These are phyloP conservation scores for Eutypella sp. DNA, from an alignment of 2,329 filamentous ascomycete species.

Conservation along the genomic window DNA sequence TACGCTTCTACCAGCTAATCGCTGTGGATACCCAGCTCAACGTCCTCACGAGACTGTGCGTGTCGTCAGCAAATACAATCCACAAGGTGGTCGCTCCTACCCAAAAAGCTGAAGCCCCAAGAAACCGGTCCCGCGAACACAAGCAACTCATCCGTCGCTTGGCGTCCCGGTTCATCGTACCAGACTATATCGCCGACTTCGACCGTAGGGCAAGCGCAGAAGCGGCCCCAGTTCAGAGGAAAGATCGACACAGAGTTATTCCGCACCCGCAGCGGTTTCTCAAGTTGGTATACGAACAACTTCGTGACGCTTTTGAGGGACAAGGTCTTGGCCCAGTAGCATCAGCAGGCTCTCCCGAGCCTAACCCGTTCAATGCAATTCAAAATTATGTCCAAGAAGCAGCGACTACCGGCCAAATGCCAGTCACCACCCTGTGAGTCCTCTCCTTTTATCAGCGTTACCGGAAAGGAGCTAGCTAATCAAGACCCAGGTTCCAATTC, in stretches of 20 bases:
- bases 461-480: slow-evolving; percentile 8
- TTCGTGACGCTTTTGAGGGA: slow-evolving; percentile 2
- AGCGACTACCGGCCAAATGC: slow-evolving; percentile 9
- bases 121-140: slow-evolving; percentile 4
- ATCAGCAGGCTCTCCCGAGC: slow-evolving; percentile 1
- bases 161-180: slow-evolving; percentile 17
- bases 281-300: slow-evolving; percentile 16
- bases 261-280: slow-evolving; percentile 9
- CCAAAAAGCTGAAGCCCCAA: slow-evolving; percentile 6
- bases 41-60: slow-evolving; percentile 34
- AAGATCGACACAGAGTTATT: neutral
- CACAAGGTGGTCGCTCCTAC: slow-evolving; percentile 11
- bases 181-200: slow-evolving; percentile 12
- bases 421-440: slow-evolving; percentile 21
- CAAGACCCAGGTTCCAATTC: slow-evolving; percentile 19
- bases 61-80: slow-evolving; percentile 10
- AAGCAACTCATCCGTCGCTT: slow-evolving; percentile 11
- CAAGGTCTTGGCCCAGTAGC: slow-evolving; percentile 1
- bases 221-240: neutral
- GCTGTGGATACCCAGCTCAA: slow-evolving; percentile 38
- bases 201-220: neutral
- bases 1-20: slow-evolving; percentile 44
- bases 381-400: slow-evolving; percentile 13
- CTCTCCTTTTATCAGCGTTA: neutral
- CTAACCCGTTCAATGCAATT: slow-evolving; percentile 16